These are phyloP conservation scores for Pythium rhizo-oryzae DNA, from an alignment of 352 stramenopile genomes.

Conservation along the genomic window DNA sequence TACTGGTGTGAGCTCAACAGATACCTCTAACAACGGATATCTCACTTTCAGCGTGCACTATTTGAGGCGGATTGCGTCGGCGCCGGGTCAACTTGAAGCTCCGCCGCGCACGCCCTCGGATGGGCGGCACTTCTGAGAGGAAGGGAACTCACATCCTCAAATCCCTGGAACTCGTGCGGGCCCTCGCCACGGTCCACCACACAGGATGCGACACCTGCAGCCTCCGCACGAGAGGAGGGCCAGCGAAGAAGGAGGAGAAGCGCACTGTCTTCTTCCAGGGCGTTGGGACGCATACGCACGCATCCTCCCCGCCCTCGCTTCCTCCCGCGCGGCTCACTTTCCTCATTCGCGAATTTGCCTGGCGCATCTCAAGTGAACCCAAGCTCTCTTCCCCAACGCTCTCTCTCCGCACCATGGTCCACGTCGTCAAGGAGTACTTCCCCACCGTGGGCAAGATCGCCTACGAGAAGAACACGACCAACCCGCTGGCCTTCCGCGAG, in stretches of 20 bases:
- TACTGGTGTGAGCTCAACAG: too few relatives aligned
- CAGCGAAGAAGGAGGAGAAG: not conserved
- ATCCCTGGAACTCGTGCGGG: not conserved
- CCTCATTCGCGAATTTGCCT: constrained; percentile 6
- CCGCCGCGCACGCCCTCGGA: not conserved
- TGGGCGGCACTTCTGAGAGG: not conserved
- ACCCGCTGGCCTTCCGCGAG: constrained; percentile 7
- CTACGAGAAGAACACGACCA: not conserved
- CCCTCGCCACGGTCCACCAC: not conserved
- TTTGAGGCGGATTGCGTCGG: not conserved
- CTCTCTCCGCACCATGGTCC: not conserved
- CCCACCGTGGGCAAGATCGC: constrained; percentile 6
- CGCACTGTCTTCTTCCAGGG: not conserved
- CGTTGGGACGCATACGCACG: not conserved
- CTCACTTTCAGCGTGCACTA: not conserved
- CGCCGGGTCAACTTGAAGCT: constrained; percentile 1
- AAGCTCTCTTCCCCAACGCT: not conserved
- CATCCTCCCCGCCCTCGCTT: not conserved
- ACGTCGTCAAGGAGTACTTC: constrained; percentile 13
- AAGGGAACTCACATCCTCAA: not conserved
- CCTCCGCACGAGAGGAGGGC: too few relatives aligned
- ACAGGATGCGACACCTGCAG: not conserved
- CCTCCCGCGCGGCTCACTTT: not conserved
- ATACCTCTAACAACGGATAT: not conserved
- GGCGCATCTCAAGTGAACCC: not conserved